Base-by-base conservation (phyloP, 2,329 filamentous ascomycete species). In the Claviceps africana region DNA sequence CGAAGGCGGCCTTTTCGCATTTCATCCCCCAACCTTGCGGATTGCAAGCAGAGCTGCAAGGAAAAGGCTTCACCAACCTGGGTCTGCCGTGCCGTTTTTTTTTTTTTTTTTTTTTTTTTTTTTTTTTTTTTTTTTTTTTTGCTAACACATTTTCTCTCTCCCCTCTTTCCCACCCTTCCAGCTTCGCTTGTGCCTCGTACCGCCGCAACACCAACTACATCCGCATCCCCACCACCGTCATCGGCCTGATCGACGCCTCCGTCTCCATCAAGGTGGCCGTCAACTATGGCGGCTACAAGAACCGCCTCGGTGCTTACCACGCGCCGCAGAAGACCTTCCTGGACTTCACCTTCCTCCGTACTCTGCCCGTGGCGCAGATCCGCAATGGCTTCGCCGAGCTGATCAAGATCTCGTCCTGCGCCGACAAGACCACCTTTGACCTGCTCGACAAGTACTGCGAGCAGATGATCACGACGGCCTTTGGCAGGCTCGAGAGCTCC, bases 231-330 rank as follows among this genome's bases (percentile, higher is more conserved):
- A 87, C 84, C 0, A 87, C 84, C 1, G 80, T 87, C 56, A 86
- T 88, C 61, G 83, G 84, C 10, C 72, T 88, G 47, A 87, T 87
- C 55, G 84, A 88, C 61, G 84, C 84, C 3, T 85, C 81, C 19
- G 84, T 87, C 49, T 84, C 79, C 37, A 87, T 87, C 72, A 86
- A 87, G 63, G 83, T 87, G n/a, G 84, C 81, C 13, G 83, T 87
- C 60, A 87, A 87, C 70, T 86, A 86, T 60, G 82, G 81, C 63
- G 79, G 82, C 64, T 85, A 86, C 72, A 87, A 87, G 73, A 87
- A 87, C 68, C 74, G 82, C 13, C 75, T 87, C 0, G 83, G 83
- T 30, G 83, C 83, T 4, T 87, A 87, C 63, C 83, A 87, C 60
- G 83, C 83, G 0, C 83, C 84, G 0, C 73, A 79, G 47, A 80